Evolutionary conservation across 805 yeast species (phyloP), one percentile per base, ranked within the genome.

Genomic region (Pichia membranifaciens): DNA sequence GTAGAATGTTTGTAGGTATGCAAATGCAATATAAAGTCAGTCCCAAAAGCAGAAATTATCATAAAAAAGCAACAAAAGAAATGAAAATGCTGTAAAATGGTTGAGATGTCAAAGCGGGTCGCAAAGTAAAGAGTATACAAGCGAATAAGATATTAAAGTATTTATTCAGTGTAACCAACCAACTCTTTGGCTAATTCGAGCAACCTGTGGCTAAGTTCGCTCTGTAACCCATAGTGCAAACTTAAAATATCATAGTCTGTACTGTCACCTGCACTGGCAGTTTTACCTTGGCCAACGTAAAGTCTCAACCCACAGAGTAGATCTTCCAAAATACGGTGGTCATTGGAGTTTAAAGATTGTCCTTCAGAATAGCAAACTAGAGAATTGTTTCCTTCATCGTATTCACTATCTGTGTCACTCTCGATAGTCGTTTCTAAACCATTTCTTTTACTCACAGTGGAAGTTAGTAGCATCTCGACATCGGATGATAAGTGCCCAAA

Each of bases 171-270:
- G 38, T 66, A 65, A 5, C 70, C 70, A 10, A 55, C 59, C 28
- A 65, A 46, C 28, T 53, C 54, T 53, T 55, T 58, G 2, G 62
- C 61, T 39, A 66, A 41, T 35, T 52, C 50, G 5, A 66, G 52
- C 36, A 65, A 56, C 33, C 51, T 54, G 44, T 66, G 61, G 36
- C 61, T 57, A 22, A 66, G 48, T 21, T 60, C 64, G 49, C 64
- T 62, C 43, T 57, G 60, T 36, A 65, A 47, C 29, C 59, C 57
- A 43, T 54, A 59, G 44, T 58, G 61, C 38, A 65, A 49, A 15
- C 54, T 53, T 3, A 52, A 43, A 18, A 61, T 52, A 34, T 59
- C 61, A 25, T 49, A 55, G 21, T 52, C 55, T 1, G 46, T 42
- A 18, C 51, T 53, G 6, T 52, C 50, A 15, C 41, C 50, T 13